A percentile compares a stretch with the other conserved stretches of the same genome.
Evolutionary conservation across 176 grass and related monocot species (phyloP).

Genomic region (Aechmea fasciata): DNA sequence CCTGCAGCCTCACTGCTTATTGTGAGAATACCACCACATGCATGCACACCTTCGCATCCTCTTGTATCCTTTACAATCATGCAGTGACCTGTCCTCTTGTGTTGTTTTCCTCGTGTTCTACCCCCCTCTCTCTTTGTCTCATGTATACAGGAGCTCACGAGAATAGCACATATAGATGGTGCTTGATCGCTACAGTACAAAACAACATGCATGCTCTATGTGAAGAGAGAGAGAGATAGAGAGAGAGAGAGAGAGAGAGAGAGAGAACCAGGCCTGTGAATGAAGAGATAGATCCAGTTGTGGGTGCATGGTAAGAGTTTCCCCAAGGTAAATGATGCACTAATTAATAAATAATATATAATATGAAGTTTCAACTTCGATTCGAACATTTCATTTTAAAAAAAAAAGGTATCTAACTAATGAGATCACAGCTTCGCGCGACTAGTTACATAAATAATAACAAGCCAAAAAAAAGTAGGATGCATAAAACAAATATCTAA

Average conservation of each 20-base stretch:
- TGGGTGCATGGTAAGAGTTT: no score
- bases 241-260: not conserved
- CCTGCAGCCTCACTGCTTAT: constrained; percentile 22
- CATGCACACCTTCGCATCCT: constrained; percentile 9
- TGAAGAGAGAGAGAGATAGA: not conserved
- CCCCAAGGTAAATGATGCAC: no score
- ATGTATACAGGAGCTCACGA: not conserved
- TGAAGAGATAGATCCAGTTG: no score
- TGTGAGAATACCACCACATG: constrained; percentile 12
- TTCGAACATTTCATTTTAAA: no score
- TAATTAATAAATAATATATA: no score
- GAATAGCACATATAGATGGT: not conserved
- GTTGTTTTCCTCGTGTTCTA: not conserved
- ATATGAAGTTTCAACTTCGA: no score
- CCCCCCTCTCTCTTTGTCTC: not conserved
- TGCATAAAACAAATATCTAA: no score
- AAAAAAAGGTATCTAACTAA: no score
- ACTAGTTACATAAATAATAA: no score
- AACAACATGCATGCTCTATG: not conserved
- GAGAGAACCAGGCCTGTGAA: not conserved
- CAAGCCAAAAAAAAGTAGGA: no score
- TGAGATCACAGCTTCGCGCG: no score
- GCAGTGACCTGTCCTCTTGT: constrained; percentile 1
- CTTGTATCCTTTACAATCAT: constrained; percentile 7
- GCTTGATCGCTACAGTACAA: not conserved